A percentile compares a stretch with the other conserved stretches of the same genome.
These are phyloP conservation scores for Wickerhamomyces sp. DNA, from an alignment of 1,139 yeast species.

Conservation along the genomic window DNA sequence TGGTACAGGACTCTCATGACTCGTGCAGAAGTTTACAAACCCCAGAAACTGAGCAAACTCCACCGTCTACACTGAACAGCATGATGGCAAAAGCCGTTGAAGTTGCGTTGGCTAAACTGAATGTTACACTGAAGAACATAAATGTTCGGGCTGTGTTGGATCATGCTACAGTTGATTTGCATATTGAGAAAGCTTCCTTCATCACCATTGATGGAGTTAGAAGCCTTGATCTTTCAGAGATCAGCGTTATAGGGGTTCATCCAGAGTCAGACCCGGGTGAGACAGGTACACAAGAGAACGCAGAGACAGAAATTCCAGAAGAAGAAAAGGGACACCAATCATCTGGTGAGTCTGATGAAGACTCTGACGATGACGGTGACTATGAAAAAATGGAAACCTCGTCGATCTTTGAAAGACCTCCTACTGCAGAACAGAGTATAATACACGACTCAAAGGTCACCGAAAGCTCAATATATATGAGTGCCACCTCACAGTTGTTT, in stretches of 20 bases:
- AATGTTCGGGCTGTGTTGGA: slow-evolving; percentile 49
- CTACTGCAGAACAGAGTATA: slow-evolving; percentile 47
- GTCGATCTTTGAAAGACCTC: slow-evolving; percentile 31
- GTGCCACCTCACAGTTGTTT: slow-evolving; percentile 53
- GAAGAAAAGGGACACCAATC: slow-evolving; percentile 16
- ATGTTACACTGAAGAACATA: slow-evolving; percentile 40
- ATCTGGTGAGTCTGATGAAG: slow-evolving; percentile 17
- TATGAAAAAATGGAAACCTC: slow-evolving; percentile 32
- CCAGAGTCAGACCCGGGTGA: slow-evolving; percentile 33
- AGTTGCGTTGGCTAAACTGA: slow-evolving; percentile 60
- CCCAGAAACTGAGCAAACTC: not conserved
- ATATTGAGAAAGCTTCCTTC: slow-evolving; percentile 37
- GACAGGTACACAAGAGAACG: slow-evolving; percentile 4
- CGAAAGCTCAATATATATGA: slow-evolving; percentile 75
- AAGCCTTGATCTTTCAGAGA: slow-evolving; percentile 34
- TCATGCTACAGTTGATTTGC: slow-evolving; percentile 38
- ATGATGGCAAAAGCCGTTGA: slow-evolving; percentile 64
- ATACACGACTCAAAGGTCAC: slow-evolving; percentile 65
- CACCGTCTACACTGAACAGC: slow-evolving; percentile 35
- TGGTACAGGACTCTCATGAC: slow-evolving; percentile 8
- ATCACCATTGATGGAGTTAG: slow-evolving; percentile 46
- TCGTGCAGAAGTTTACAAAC: not conserved
- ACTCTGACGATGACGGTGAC: slow-evolving; percentile 25
- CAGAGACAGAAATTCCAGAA: slow-evolving; percentile 1
- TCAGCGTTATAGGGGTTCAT: slow-evolving; percentile 33